Evolutionary conservation across 495 filamentous ascomycete genomes (phyloP).

Genomic region (Lasiosphaeriaceae sp.): DNA sequence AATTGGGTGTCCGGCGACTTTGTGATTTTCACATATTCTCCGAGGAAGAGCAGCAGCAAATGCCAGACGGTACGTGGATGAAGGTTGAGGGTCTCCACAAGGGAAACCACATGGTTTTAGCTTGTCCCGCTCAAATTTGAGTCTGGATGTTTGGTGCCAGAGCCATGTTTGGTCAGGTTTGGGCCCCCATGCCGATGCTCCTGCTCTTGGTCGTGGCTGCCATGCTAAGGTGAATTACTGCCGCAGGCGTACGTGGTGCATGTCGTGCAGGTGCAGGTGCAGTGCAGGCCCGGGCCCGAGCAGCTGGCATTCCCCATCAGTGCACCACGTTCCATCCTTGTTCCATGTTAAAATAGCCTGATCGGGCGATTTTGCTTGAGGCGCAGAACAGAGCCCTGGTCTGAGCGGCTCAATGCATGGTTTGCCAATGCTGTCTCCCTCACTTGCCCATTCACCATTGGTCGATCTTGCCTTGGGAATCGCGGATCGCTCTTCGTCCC

Average conservation of each 20-base stretch:
- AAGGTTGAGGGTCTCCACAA: slow-evolving; percentile 2
- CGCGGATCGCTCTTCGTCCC: not conserved
- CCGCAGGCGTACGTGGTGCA: not conserved
- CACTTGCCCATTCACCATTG: not conserved
- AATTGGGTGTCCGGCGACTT: not conserved
- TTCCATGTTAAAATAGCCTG: slow-evolving; percentile 28
- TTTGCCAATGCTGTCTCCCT: not conserved
- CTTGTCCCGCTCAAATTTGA: not conserved
- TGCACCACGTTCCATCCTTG: slow-evolving; percentile 20
- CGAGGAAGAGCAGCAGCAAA: slow-evolving; percentile 7
- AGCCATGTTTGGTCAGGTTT: not conserved
- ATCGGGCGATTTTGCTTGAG: slow-evolving; percentile 1
- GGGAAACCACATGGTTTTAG: slow-evolving; percentile 20
- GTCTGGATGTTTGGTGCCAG: not conserved
- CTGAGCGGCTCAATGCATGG: slow-evolving; percentile 17
- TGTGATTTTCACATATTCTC: slow-evolving; percentile 25
- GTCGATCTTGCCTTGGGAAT: not conserved
- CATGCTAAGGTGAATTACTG: not conserved
- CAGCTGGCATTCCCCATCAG: slow-evolving; percentile 5
- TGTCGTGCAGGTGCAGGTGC: not conserved
- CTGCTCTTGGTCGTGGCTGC: not conserved
- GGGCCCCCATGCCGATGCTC: not conserved
- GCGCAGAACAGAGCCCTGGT: slow-evolving; percentile 7
- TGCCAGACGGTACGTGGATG: not conserved
- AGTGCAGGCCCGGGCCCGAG: not conserved